A percentile compares a stretch with the other conserved stretches of the same genome.
Evolutionary conservation across 495 filamentous ascomycete species (phyloP).

Genomic region (Xylaria bambusicola): DNA sequence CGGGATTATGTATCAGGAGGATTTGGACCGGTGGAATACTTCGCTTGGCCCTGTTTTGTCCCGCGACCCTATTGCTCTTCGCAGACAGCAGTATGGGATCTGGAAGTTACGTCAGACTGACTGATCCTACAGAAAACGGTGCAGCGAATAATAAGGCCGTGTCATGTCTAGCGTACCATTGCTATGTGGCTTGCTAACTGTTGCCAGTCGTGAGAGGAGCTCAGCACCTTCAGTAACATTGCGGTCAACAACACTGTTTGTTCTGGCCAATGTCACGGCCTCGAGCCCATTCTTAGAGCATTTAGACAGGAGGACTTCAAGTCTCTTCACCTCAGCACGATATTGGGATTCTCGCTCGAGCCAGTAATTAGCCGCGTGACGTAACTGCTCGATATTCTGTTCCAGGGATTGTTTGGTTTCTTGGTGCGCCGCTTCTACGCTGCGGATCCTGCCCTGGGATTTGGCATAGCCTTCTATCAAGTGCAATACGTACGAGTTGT

Average conservation of each 20-base stretch:
- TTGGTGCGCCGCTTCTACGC: conserved; percentile 22
- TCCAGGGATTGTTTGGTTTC: conserved; percentile 37
- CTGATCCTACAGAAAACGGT: too few relatives aligned
- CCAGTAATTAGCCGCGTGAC: conserved; percentile 44
- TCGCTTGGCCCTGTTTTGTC: neutral
- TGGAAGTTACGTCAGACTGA: too few relatives aligned
- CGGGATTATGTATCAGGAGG: neutral
- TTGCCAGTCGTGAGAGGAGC: conserved; percentile 37
- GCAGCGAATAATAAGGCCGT: too few relatives aligned
- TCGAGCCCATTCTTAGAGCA: conserved; percentile 50
- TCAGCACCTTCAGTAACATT: conserved; percentile 28
- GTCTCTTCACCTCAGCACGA: conserved; percentile 49
- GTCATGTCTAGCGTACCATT: too few relatives aligned
- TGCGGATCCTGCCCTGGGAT: conserved; percentile 22
- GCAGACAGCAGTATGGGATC: too few relatives aligned
- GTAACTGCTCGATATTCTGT: conserved; percentile 43
- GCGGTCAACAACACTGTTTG: conserved; percentile 44
- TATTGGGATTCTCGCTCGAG: conserved; percentile 41
- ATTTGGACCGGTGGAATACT: neutral
- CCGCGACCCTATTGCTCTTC: too few relatives aligned
- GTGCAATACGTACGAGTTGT: conserved; percentile 43
- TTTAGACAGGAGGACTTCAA: conserved; percentile 50
- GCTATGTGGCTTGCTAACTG: conserved; percentile 20
- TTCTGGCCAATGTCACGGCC: conserved; percentile 46
- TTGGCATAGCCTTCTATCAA: conserved; percentile 43